Conservation (phyloP, 257 asterid species). For the Solanum bulbocastanum region DNA sequence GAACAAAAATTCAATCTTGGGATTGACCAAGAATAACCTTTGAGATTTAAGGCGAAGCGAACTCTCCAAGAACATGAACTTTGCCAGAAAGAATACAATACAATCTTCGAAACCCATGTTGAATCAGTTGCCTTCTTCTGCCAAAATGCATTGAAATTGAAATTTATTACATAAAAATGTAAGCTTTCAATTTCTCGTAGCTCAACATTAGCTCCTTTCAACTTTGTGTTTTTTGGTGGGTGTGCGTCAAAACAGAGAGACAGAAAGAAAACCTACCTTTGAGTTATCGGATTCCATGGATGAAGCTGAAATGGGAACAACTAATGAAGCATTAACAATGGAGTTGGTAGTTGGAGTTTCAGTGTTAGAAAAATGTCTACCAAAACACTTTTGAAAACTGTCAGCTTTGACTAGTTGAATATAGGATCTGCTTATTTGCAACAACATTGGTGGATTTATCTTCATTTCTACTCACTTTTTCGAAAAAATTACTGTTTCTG, state of each 20-base stretch:
- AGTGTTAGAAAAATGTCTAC: background rate
- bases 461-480: background rate
- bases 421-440: background rate
- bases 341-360: background rate
- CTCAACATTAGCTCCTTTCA: background rate
- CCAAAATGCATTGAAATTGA: background rate
- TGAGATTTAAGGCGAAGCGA: conserved; percentile 69
- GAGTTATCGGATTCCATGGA: background rate
- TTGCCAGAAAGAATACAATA: conserved; percentile 73
- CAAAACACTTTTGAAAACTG: background rate
- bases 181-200: background rate
- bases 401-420: background rate
- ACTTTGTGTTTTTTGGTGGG: background rate
- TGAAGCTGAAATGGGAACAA: background rate
- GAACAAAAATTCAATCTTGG: background rate
- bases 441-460: background rate
- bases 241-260: background rate
- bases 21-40: conserved; percentile 29
- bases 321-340: background rate
- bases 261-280: background rate
- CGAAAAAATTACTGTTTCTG: background rate
- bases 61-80: conserved; percentile 87
- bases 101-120: conserved; percentile 31
- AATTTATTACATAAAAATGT: background rate
- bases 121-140: conserved; percentile 28